A percentile compares a stretch with the other conserved stretches of the same genome.
phyloP scores from a whole-genome alignment of 2,329 filamentous ascomycete species.

The Shiraia bambusicola region DNA sequence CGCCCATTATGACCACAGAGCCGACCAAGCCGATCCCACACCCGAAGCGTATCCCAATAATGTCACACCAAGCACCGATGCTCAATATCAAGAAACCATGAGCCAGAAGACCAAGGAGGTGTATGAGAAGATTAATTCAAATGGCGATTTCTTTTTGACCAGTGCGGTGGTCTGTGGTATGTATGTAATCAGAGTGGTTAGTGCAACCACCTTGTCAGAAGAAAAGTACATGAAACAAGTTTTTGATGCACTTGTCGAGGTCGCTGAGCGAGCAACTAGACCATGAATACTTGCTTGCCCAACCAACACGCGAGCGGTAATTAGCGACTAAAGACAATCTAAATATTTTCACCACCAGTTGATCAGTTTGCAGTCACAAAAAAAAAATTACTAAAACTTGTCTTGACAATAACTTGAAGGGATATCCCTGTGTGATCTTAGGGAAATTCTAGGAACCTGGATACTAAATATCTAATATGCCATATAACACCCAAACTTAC shows the following conservation, averaged over 20 bases:
- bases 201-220: conserved; percentile 68
- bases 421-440: no score
- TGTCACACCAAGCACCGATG: conserved; percentile 38
- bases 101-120: conserved; percentile 72
- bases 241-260: conserved; percentile 71
- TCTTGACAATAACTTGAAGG: no score
- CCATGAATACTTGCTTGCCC: background rate
- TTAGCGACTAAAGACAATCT: no score
- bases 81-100: conserved; percentile 54
- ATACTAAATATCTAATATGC: no score
- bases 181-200: conserved; percentile 80
- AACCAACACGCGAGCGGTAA: no score
- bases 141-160: conserved; percentile 81
- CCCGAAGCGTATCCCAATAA: conserved; percentile 39
- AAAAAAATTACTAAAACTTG: no score
- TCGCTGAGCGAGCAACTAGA: conserved; percentile 54
- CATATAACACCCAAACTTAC: no score
- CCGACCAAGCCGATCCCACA: conserved; percentile 26
- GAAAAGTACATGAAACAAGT: conserved; percentile 71
- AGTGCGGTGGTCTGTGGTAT: conserved; percentile 70
- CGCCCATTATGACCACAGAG: conserved; percentile 10
- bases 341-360: no score
- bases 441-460: no score
- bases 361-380: no score
- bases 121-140: conserved; percentile 71